Percentiles rank a stretch among this genome's conserved stretches.
These are phyloP conservation scores for Puccinia hordei DNA, from an alignment of 1,284 basidiomycete species.

Conservation along the genomic window DNA sequence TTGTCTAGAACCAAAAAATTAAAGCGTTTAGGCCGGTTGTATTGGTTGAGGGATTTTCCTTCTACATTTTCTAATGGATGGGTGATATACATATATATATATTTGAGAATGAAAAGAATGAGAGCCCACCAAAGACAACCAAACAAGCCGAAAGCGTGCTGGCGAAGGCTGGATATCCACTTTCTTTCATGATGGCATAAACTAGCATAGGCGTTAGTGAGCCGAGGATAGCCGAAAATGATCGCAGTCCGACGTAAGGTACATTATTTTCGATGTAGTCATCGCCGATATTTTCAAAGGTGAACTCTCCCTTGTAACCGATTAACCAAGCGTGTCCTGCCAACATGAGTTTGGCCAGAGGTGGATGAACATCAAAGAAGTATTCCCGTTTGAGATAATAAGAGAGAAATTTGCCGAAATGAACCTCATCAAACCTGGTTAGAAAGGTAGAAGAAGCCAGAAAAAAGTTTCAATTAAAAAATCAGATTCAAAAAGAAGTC, in stretches of 20 bases:
- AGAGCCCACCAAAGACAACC: slow-evolving; percentile 39
- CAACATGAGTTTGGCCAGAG: slow-evolving; percentile 88
- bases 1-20: slow-evolving; percentile 72
- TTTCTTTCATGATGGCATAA: slow-evolving; percentile 96
- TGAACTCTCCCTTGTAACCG: slow-evolving; percentile 90
- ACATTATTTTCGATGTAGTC: slow-evolving; percentile 83
- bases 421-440: slow-evolving; percentile 88
- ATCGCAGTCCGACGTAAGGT: slow-evolving; percentile 90
- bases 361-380: slow-evolving; percentile 99
- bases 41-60: slow-evolving; percentile 60
- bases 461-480: background rate
- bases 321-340: slow-evolving; percentile 93
- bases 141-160: slow-evolving; percentile 38
- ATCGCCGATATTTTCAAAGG: slow-evolving; percentile 94
- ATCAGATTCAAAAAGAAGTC: background rate
- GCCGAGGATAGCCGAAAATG: slow-evolving; percentile 85
- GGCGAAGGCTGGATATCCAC: slow-evolving; percentile 76
- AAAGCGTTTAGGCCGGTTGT: slow-evolving; percentile 81
- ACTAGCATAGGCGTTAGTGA: slow-evolving; percentile 86
- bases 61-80: background rate
- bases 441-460: background rate
- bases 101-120: slow-evolving; percentile 52
- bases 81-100: background rate
- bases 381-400: slow-evolving; percentile 89
- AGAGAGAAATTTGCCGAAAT: slow-evolving; percentile 89